phyloP scores from a whole-genome alignment of 1,139 yeast species.

The Nadsonia commutata region DNA sequence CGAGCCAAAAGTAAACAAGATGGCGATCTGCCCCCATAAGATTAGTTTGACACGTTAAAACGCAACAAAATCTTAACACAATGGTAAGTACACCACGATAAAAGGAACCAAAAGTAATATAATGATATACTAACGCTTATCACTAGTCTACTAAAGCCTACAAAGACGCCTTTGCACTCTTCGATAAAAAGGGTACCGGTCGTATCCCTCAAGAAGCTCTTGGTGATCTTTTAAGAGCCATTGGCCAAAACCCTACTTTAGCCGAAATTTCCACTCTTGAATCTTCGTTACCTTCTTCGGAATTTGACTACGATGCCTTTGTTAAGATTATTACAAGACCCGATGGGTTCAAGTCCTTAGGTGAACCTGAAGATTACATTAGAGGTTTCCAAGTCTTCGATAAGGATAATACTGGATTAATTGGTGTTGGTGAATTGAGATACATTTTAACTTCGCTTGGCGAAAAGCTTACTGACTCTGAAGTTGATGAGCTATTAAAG shows the following conservation, averaged over 20 bases:
- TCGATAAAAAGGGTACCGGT: constrained; percentile 94
- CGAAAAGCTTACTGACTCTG: constrained; percentile 76
- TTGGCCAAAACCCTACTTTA: constrained; percentile 95
- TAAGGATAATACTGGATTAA: constrained; percentile 87
- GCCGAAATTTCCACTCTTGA: constrained; percentile 74
- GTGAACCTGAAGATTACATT: constrained; percentile 92
- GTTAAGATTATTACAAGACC: constrained; percentile 71
- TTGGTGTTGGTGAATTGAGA: constrained; percentile 92
- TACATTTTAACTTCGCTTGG: constrained; percentile 89
- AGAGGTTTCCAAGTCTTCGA: constrained; percentile 97
- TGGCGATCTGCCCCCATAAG: no score
- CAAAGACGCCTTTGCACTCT: constrained; percentile 93
- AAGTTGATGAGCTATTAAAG: constrained; percentile 89
- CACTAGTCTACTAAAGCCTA: constrained; percentile 40
- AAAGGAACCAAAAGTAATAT: neutral
- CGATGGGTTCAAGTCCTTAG: constrained; percentile 77
- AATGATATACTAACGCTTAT: constrained; percentile 6
- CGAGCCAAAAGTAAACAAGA: neutral
- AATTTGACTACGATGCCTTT: constrained; percentile 61
- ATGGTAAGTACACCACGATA: neutral
- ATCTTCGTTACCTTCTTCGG: constrained; percentile 23
- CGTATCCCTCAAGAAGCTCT: constrained; percentile 74
- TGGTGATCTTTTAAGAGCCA: constrained; percentile 90
- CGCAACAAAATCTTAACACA: no score
- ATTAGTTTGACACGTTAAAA: no score